Percentiles rank a stretch among this genome's conserved stretches.
Conservation (phyloP, 225 moss, liverwort and hornwort genomes). For the Physcomitrium patens region DNA sequence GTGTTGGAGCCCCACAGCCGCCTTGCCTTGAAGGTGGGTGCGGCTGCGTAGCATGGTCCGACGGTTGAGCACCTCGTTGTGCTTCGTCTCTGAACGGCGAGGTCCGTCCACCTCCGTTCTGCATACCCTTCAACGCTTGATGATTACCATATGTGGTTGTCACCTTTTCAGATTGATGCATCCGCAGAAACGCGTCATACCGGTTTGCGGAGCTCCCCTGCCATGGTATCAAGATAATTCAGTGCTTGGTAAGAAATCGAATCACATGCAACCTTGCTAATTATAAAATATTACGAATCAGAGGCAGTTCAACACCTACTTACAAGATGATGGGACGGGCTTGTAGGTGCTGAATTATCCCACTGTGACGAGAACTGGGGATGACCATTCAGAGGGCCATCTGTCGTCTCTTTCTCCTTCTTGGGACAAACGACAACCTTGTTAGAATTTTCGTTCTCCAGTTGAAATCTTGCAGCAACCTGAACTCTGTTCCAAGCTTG, state of each 20-base stretch:
- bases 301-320: slow-evolving; percentile 5
- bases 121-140: slow-evolving; percentile 45
- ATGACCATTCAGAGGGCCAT: slow-evolving; percentile 20
- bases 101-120: slow-evolving; percentile 30
- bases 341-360: slow-evolving; percentile 36
- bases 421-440: slow-evolving; percentile 26
- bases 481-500: slow-evolving; percentile 40
- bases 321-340: slow-evolving; percentile 39
- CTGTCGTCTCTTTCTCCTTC: slow-evolving; percentile 44
- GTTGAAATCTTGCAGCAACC: slow-evolving; percentile 22
- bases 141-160: slow-evolving; percentile 42
- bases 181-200: slow-evolving; percentile 36
- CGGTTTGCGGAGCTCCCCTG: slow-evolving; percentile 27
- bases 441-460: slow-evolving; percentile 26
- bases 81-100: slow-evolving; percentile 48
- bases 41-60: slow-evolving; percentile 49
- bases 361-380: slow-evolving; percentile 28
- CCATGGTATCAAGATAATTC: background rate
- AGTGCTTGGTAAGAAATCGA: background rate
- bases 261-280: background rate
- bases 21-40: slow-evolving; percentile 32
- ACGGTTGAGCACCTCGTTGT: slow-evolving; percentile 42
- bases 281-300: background rate
- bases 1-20: slow-evolving; percentile 63
- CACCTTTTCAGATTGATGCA: slow-evolving; percentile 32